Conservation (phyloP, 108 stramenopile species). For the Fragilaria radians region DNA sequence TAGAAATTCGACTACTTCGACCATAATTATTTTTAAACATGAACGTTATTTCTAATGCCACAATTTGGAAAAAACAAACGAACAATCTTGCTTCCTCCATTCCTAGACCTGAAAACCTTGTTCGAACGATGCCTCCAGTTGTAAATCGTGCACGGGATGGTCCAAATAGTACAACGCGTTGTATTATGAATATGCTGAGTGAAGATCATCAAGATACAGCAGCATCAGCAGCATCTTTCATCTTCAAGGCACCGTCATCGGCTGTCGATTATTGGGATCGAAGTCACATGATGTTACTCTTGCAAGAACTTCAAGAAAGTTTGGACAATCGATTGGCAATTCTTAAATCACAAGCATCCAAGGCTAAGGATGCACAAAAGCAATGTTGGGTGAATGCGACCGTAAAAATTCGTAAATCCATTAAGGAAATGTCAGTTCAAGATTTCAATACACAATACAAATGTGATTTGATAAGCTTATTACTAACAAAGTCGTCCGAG, state of each 20-base stretch:
- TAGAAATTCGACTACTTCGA: too few relatives aligned
- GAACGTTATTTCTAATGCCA: too few relatives aligned
- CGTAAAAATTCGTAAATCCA: conserved; percentile 38
- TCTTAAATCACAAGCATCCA: conserved; percentile 17
- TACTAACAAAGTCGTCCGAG: conserved; percentile 24
- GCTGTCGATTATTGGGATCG: background rate
- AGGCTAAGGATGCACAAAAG: conserved; percentile 28
- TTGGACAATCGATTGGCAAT: conserved; percentile 15
- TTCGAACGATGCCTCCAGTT: background rate
- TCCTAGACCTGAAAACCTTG: too few relatives aligned
- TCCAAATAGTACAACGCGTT: background rate
- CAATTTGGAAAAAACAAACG: too few relatives aligned
- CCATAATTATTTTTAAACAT: too few relatives aligned
- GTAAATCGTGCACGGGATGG: background rate
- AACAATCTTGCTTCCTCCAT: too few relatives aligned
- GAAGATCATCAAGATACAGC: background rate
- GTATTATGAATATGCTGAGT: background rate
- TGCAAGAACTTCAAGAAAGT: conserved; percentile 28
- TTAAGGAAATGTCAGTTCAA: conserved; percentile 50
- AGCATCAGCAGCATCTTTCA: too few relatives aligned
- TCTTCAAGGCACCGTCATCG: background rate
- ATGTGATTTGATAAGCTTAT: conserved; percentile 47
- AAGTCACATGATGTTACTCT: conserved; percentile 21
- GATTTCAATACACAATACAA: conserved; percentile 56
- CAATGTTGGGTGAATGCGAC: conserved; percentile 19